These are phyloP conservation scores for Cladophialophora exuberans DNA, from an alignment of 2,329 filamentous ascomycete species.

Conservation along the genomic window DNA sequence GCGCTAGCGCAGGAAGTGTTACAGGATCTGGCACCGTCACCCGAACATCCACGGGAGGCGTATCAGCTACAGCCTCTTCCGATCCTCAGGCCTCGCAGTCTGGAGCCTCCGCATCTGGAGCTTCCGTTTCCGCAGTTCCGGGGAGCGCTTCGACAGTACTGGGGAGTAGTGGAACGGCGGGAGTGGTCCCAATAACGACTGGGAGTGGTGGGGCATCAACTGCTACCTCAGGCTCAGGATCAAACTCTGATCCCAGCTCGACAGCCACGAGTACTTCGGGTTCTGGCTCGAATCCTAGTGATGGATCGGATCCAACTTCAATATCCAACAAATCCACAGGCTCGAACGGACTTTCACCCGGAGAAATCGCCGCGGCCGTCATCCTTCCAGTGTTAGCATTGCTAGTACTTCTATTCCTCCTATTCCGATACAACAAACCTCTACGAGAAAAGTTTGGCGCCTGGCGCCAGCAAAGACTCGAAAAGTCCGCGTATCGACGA, in stretches of 20 bases:
- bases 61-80: not conserved
- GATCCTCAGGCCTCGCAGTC: not conserved
- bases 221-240: conserved; percentile 2
- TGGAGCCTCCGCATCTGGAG: not conserved
- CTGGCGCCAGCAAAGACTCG: conserved; percentile 22
- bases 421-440: conserved; percentile 22
- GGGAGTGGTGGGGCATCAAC: conserved; percentile 11
- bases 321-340: conserved; percentile 4
- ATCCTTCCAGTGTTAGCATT: conserved; percentile 25
- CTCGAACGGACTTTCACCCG: conserved; percentile 20
- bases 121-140: too few species aligned
- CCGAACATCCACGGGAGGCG: conserved; percentile 7
- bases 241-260: conserved; percentile 4
- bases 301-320: conserved; percentile 3
- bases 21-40: conserved; percentile 6
- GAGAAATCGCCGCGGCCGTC: conserved; percentile 22
- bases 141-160: not conserved
- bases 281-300: conserved; percentile 14
- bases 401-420: conserved; percentile 19
- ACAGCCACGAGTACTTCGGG: conserved; percentile 5
- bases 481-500: conserved; percentile 26
- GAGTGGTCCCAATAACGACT: conserved; percentile 16
- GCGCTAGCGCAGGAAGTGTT: not conserved
- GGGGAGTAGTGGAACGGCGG: not conserved
- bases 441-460: conserved; percentile 16